These are phyloP conservation scores for Acanthamoeba castellanii DNA, from an alignment of 208 protist genomes.

Conservation along the genomic window DNA sequence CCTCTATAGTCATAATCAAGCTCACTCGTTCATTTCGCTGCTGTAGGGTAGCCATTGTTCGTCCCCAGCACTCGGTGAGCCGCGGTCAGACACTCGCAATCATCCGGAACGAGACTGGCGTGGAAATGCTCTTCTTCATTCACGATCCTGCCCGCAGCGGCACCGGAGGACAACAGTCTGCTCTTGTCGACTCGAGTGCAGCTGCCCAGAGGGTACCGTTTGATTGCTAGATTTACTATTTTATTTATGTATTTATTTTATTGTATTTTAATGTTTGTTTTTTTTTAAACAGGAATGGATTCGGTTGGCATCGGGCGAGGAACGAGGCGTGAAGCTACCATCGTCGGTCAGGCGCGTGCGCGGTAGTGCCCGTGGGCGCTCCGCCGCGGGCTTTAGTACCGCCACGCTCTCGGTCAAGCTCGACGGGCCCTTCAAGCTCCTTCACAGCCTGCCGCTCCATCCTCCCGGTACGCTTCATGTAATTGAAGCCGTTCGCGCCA, in stretches of 20 bases:
- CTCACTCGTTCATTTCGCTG: neutral
- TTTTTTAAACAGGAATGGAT: neutral
- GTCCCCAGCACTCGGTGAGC: conserved; percentile 4
- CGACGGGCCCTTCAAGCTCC: conserved; percentile 11
- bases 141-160: neutral
- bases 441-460: neutral
- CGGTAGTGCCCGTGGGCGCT: neutral
- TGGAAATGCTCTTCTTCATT: neutral
- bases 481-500: too few species aligned
- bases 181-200: neutral
- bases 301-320: neutral
- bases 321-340: neutral
- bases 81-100: neutral
- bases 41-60: neutral
- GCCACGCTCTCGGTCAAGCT: conserved; percentile 6
- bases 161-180: neutral
- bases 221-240: too few species aligned
- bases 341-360: neutral
- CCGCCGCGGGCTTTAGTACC: neutral
- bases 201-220: neutral
- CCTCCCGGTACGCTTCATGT: neutral
- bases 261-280: neutral
- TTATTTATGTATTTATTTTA: neutral
- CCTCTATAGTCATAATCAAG: too few species aligned
- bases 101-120: conserved; percentile 19